Base-by-base conservation (phyloP, 257 asterid species). In the Avicennia marina region DNA sequence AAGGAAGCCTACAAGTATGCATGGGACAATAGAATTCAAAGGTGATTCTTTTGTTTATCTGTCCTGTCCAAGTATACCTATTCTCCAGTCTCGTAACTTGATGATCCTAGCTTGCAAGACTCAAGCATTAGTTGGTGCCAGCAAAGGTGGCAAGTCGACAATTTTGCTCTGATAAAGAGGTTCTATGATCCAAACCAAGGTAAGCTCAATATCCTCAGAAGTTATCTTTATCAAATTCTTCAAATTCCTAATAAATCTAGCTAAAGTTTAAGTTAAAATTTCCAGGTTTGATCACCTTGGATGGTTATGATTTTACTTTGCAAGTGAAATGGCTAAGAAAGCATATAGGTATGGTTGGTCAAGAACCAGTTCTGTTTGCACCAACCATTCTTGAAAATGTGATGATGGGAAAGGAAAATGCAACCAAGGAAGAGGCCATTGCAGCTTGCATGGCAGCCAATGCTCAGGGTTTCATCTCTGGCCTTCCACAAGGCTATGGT, bases 321-420 rank as follows among this genome's bases (percentile, higher is more conserved):
- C 93, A 84, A 80, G 87, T 84, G 58, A 85, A 84, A 53, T 84
- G 96, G 96, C 81, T 87, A n/a, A 76, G 95, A 47, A 75, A 74
- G 65, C 95, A 84, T 70, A 80, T 87, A 71, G 95, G 96, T 4
- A 84, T 87, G 93, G 96, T 87, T 18, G 96, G 96, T 22, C 96
- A 87, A 71, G 96, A 87, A 42, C 96, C 96, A 1, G 87, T 77
- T 60, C 80, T 87, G 2, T 84, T 87, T 68, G 82, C 91, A 18
- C 73, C 89, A 15, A 70, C 87, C 18, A 87, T 87, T 44, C 72
- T 87, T 5, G 96, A 84, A 71, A 87, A 87, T 48, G 85, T 87
- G 58, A 67, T 82, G 77, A 76, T 82, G 82, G 96, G 96, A 34
- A 84, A 69, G 69, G 96, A 87, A 60, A 75, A 78, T 53, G 89